Percentiles rank a stretch among this genome's conserved stretches.
Evolutionary conservation across 176 grass and related monocot species (phyloP).

Genomic region (Dendrocalamus sinicus): DNA sequence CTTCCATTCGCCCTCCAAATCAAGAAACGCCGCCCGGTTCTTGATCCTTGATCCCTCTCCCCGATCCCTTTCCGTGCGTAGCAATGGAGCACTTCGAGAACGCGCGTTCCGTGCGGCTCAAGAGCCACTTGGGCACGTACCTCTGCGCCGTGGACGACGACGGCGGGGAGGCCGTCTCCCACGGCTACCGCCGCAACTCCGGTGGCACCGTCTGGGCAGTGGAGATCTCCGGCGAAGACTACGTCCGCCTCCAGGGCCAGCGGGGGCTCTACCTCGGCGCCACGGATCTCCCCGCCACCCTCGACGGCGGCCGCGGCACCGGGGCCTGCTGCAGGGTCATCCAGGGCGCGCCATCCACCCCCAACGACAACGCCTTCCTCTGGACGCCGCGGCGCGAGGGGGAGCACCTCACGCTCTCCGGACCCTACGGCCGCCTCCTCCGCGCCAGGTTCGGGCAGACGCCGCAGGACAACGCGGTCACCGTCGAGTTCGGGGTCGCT

Average conservation of each 20-base stretch:
- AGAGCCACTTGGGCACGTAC: constrained; percentile 62
- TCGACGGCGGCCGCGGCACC: constrained; percentile 34
- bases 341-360: constrained; percentile 35
- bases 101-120: constrained; percentile 38
- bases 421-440: constrained; percentile 56
- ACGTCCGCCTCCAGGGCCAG: constrained; percentile 46
- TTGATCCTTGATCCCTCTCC: constrained; percentile 35
- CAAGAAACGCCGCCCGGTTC: constrained; percentile 47
- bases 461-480: constrained; percentile 42
- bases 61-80: background rate
- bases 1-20: background rate
- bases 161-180: constrained; percentile 42
- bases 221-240: constrained; percentile 45
- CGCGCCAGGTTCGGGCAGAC: constrained; percentile 39
- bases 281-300: constrained; percentile 38
- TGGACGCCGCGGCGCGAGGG: constrained; percentile 46
- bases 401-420: constrained; percentile 34
- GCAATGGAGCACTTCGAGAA: constrained; percentile 53
- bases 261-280: constrained; percentile 51
- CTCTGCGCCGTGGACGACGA: constrained; percentile 47
- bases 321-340: constrained; percentile 42
- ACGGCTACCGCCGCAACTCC: constrained; percentile 56
- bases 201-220: constrained; percentile 51
- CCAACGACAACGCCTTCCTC: constrained; percentile 60
- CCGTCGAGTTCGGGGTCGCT: constrained; percentile 29